Evolutionary conservation across 352 stramenopile genomes (phyloP), one percentile per base, ranked within the genome.

Genomic region (Globisporangium nagaii): DNA sequence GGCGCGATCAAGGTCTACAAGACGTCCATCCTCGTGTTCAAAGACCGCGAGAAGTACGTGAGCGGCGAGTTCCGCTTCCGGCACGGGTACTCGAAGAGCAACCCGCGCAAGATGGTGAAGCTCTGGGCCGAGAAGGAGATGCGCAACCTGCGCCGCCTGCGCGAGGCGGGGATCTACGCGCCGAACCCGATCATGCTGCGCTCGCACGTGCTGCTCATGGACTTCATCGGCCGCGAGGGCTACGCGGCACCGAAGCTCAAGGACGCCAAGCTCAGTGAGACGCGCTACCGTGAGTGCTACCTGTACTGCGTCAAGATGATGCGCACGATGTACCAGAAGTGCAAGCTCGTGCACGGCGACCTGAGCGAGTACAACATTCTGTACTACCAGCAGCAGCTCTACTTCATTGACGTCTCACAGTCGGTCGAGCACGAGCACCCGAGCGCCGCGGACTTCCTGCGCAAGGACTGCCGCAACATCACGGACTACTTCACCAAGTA

Each of bases 61-160:
- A 89, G 84, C 7, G 97, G 97, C 58, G 96, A 99, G 77, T 98
- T 98, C 73, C 90, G 96, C 65, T 99, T 98, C 78, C 78, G 95
- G 25, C 88, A 98, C 49, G 96, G 96, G 42, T 99, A 99, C 72
- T 98, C 90, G 53, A 89, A 91, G 70, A 84, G 74, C 53, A 99
- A 99, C 75, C 97, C 97, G 11, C 89, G 97, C 39, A 99, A 99
- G 75, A 99, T 99, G 97, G 97, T 99, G 58, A 98, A 99, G 69
- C 79, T 99, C 20, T 99, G 97, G 97, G 97, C 97, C 5, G 97
- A 99, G 74, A 99, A 99, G 71, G 97, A 99, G 77, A 97, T 99
- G 83, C 83, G 96, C 41, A 99, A 99, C 65, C 90, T 99, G 49
- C 88, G 91, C 19, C 82, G 97, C 0, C 85, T 99, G 24, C 71